Base-by-base conservation (phyloP, 441 rosid species). In the Sinapis alba region DNA sequence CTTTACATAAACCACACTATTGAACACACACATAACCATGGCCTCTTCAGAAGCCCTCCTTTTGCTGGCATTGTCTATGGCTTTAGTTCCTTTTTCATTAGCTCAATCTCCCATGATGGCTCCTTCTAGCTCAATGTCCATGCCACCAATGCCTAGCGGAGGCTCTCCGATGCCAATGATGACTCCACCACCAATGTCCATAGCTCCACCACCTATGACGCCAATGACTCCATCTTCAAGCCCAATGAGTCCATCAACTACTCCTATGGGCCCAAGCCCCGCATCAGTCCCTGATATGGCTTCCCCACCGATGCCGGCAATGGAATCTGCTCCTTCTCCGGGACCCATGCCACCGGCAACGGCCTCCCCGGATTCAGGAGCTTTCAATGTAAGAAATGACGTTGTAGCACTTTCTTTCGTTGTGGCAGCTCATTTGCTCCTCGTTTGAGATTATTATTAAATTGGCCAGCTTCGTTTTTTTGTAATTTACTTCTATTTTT, bases 71-170 rank as follows among this genome's bases (percentile, higher is more conserved):
- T 72, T 78, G 65, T 72, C 77, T 54, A 61, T 78, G 77, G 65
- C 54, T 51, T 66, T 68, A 2, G 0, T 68, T 41, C 73, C 51
- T 16, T 72, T 60, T 36, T 78, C 81, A 28, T 67, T 67, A 62
- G 70, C 81, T 68, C 81, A 78, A 30, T 38, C 78, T 43, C 81
- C 81, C 21, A 78, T 73, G 77, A 78, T 78, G 81, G 65, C 81
- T 72, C 81, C 81, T 65, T 65, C 77, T 20, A 73, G 73, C 69
- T 77, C 81, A 18, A 67, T 78, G 77, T 78, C 77, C 18, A 78
- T 78, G 78, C 74, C 81, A 0, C 80, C 80, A 2, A 71, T 71
- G 80, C 8, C 69, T 54, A 61, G 51, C 45, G 66, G 61, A 26
- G 32, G 65, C 50, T 15, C 71, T 21, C 68, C 72, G 2, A 41